A percentile compares a stretch with the other conserved stretches of the same genome.
phyloP scores from a whole-genome alignment of 768 basidiomycete genomes.

The Calocybe cyanea region DNA sequence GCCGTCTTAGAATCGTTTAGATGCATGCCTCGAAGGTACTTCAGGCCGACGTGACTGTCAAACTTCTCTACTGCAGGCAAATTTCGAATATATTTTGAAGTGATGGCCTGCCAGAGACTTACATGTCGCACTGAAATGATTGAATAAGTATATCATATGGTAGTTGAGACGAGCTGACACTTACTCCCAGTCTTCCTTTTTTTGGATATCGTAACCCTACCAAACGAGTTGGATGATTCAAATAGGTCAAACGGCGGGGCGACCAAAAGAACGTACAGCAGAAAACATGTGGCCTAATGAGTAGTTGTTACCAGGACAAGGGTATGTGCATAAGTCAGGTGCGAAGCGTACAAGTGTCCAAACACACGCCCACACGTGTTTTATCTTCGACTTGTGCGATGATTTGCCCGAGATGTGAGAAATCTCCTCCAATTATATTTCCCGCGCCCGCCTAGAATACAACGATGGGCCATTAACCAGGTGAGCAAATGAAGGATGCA shows the following conservation, averaged over 20 bases:
- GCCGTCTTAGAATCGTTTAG: slow-evolving; percentile 78
- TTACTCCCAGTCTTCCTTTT: slow-evolving; percentile 67
- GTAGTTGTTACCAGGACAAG: background rate
- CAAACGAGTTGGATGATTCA: background rate
- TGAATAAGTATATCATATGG: slow-evolving; percentile 1
- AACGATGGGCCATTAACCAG: background rate
- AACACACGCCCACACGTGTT: slow-evolving; percentile 71
- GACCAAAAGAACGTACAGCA: slow-evolving; percentile 43
- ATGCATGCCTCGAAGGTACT: slow-evolving; percentile 80
- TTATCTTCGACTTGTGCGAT: slow-evolving; percentile 73
- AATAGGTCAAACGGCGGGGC: background rate
- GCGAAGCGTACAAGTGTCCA: slow-evolving; percentile 69
- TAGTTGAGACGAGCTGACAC: slow-evolving; percentile 22
- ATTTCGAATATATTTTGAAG: too few relatives aligned
- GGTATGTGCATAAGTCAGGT: background rate
- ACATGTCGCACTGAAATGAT: slow-evolving; percentile 23
- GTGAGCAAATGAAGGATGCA: background rate
- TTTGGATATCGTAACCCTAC: slow-evolving; percentile 80
- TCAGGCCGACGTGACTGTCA: slow-evolving; percentile 62
- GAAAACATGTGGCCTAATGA: slow-evolving; percentile 70
- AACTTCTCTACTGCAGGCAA: slow-evolving; percentile 54
- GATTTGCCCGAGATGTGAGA: slow-evolving; percentile 63
- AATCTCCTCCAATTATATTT: slow-evolving; percentile 72
- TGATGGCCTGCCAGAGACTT: too few relatives aligned
- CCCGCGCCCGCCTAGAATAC: slow-evolving; percentile 65